A percentile compares a stretch with the other conserved stretches of the same genome.
phyloP scores from a whole-genome alignment of 192 early-diverging fungal genomes.

The Linnemannia hyalina region DNA sequence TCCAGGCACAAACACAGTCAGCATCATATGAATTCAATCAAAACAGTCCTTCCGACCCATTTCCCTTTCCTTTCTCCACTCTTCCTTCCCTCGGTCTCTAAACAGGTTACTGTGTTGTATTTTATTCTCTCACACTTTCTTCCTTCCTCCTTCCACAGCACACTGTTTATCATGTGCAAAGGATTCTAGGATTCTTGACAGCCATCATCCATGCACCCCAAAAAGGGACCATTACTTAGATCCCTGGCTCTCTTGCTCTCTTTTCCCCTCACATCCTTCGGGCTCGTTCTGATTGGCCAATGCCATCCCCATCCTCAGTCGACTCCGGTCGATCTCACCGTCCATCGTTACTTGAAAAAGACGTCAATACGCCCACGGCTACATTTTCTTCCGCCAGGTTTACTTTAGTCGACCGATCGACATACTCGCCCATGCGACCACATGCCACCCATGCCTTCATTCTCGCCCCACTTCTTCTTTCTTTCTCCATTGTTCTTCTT shows the following conservation, averaged over 20 bases:
- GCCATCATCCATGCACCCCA: background rate
- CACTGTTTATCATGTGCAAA: constrained; percentile 9
- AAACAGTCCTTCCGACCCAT: background rate
- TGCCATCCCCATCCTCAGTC: background rate
- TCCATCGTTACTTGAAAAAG: background rate
- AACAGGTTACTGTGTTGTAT: background rate
- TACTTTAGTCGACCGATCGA: constrained; percentile 1
- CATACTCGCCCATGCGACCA: background rate
- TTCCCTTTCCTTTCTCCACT: background rate
- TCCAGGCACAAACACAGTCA: background rate
- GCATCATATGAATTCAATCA: too few relatives aligned
- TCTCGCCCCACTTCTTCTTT: background rate
- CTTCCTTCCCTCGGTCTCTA: background rate
- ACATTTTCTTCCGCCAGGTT: background rate
- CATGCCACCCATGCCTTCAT: background rate
- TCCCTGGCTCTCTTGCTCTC: constrained; percentile 8
- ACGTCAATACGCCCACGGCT: background rate
- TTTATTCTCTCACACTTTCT: background rate
- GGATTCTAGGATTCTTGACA: background rate
- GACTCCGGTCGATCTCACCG: background rate
- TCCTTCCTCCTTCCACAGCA: background rate
- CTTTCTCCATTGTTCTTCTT: background rate
- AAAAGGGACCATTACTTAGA: background rate
- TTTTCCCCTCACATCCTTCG: constrained; percentile 5
- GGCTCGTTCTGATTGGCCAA: constrained; percentile 33